Evolutionary conservation across 164 flowering plant genomes (phyloP).

Genomic region (Chimonanthus salicifolius): DNA sequence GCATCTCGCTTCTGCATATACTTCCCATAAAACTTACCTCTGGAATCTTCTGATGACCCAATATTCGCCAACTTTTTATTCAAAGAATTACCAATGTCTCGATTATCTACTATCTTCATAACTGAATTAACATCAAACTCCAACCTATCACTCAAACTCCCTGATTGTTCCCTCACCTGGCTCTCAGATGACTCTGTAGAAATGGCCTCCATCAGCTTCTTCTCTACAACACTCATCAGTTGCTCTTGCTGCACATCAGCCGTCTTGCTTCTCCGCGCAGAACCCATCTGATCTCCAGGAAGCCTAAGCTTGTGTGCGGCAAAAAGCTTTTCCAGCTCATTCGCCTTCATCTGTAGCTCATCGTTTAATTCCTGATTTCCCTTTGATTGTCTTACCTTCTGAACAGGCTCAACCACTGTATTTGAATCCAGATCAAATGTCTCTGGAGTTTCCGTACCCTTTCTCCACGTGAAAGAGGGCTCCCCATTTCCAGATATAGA

Average conservation of each 20-base stretch:
- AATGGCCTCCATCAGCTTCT: slow-evolving; percentile 28
- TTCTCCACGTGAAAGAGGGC: slow-evolving; percentile 20
- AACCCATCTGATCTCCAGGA: slow-evolving; percentile 66
- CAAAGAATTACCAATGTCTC: slow-evolving; percentile 21
- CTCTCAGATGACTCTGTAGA: slow-evolving; percentile 26
- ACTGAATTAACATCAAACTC: slow-evolving; percentile 29
- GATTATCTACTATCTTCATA: slow-evolving; percentile 28
- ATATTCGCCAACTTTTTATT: slow-evolving; percentile 41
- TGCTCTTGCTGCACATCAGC: slow-evolving; percentile 36
- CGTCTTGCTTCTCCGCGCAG: slow-evolving; percentile 50
- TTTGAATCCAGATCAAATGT: slow-evolving; percentile 19
- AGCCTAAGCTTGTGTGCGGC: slow-evolving; percentile 89
- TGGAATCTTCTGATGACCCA: slow-evolving; percentile 49
- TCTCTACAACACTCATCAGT: slow-evolving; percentile 21
- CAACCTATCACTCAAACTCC: slow-evolving; percentile 23
- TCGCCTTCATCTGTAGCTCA: slow-evolving; percentile 85
- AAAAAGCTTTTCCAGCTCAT: slow-evolving; percentile 95
- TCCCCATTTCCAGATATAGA: slow-evolving; percentile 23
- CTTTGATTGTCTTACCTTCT: slow-evolving; percentile 63
- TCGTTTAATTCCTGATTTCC: slow-evolving; percentile 86
- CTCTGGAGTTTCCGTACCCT: slow-evolving; percentile 27
- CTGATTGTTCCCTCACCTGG: slow-evolving; percentile 20
- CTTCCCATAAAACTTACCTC: slow-evolving; percentile 67
- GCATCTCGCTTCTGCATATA: slow-evolving; percentile 90
- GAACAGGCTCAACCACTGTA: slow-evolving; percentile 42